Evolutionary conservation across 169 alveolate genomes (phyloP).

Genomic region (Plasmodium chabaudi): DNA sequence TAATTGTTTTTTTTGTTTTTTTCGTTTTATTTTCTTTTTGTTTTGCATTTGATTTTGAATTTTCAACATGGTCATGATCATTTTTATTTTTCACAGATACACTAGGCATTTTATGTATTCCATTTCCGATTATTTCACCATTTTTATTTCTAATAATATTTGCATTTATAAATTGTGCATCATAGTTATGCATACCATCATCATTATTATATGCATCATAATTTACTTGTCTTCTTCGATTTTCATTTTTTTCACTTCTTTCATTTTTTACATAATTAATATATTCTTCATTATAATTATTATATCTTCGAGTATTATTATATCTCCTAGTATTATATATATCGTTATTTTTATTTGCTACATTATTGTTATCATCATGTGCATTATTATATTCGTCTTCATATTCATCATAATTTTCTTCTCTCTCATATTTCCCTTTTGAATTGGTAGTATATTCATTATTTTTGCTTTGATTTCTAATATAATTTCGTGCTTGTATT

Average conservation of each 20-base stretch:
- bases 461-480: not conserved
- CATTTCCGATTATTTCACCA: not conserved
- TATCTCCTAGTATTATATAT: not conserved
- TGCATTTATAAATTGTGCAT: too few species aligned
- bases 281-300: too few species aligned
- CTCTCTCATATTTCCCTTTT: not conserved
- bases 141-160: too few species aligned
- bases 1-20: slow-evolving; percentile 14
- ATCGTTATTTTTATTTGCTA: too few species aligned
- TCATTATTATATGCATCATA: too few species aligned
- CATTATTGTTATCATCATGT: not conserved
- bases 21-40: slow-evolving; percentile 15
- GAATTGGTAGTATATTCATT: slow-evolving; percentile 1
- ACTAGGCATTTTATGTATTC: not conserved
- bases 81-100: slow-evolving; percentile 1
- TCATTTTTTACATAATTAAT: too few species aligned
- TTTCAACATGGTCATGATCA: not conserved
- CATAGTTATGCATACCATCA: too few species aligned
- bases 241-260: too few species aligned
- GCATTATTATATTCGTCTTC: not conserved
- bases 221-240: too few species aligned
- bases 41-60: slow-evolving; percentile 8
- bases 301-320: not conserved
- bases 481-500: not conserved
- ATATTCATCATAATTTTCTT: not conserved